Evolutionary conservation across 192 early-diverging fungal genomes (phyloP).

Genomic region (Entomortierella beljakovae): DNA sequence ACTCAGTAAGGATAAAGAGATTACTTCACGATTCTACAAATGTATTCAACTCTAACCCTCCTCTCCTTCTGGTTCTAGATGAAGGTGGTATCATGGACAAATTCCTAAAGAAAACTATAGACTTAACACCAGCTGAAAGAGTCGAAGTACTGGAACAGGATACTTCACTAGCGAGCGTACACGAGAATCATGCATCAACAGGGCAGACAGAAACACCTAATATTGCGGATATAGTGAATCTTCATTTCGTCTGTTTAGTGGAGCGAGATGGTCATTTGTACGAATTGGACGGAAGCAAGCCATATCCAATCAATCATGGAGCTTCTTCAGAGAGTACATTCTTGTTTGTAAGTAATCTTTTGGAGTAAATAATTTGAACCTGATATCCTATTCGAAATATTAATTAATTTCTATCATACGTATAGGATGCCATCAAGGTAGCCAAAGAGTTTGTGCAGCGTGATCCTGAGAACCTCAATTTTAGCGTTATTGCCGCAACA

Average conservation of each 20-base stretch:
- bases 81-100: conserved; percentile 70
- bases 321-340: conserved; percentile 61
- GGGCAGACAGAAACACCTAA: conserved; percentile 80
- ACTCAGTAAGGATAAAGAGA: conserved; percentile 41
- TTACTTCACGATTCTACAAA: background rate
- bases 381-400: background rate
- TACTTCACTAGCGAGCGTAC: conserved; percentile 64
- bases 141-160: conserved; percentile 77
- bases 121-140: conserved; percentile 77
- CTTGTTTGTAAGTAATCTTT: conserved; percentile 56
- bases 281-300: conserved; percentile 90
- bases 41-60: background rate
- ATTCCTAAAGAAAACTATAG: conserved; percentile 72
- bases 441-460: conserved; percentile 74
- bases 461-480: conserved; percentile 73
- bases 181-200: conserved; percentile 60
- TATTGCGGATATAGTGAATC: conserved; percentile 80
- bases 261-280: conserved; percentile 80
- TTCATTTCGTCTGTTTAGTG: conserved; percentile 93
- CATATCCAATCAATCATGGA: conserved; percentile 89
- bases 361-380: background rate
- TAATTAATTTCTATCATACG: background rate
- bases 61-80: conserved; percentile 14
- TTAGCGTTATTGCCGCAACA: conserved; percentile 72
- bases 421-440: conserved; percentile 64